A percentile compares a stretch with the other conserved stretches of the same genome.
phyloP scores from a whole-genome alignment of 306 rosid genomes.

The Fragaria vesca region DNA sequence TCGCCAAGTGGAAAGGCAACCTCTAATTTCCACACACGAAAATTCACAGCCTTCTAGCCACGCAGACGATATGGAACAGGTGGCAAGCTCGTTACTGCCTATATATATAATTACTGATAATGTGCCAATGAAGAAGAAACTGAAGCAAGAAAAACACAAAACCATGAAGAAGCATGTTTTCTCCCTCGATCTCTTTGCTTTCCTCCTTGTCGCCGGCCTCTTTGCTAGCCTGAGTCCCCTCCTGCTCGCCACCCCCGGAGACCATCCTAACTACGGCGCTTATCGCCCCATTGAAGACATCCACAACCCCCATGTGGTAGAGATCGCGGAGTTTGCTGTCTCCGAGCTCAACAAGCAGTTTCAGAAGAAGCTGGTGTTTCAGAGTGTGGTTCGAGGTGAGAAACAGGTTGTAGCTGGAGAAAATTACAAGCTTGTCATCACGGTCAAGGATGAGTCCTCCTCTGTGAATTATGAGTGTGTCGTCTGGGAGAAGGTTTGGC shows the following conservation, averaged over 20 bases:
- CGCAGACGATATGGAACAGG: background rate
- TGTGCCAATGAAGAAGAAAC: background rate
- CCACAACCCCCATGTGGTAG: background rate
- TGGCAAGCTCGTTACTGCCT: background rate
- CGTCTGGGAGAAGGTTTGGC: slow-evolving; percentile 8
- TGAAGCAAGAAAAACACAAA: background rate
- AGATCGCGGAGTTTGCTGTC: slow-evolving; percentile 11
- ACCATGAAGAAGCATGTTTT: background rate
- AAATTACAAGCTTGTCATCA: slow-evolving; percentile 6
- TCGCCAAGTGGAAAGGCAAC: background rate
- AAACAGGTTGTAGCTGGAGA: background rate
- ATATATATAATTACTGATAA: background rate
- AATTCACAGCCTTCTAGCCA: background rate
- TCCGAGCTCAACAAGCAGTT: slow-evolving; percentile 9
- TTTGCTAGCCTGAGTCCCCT: background rate
- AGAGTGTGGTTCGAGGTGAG: slow-evolving; percentile 9
- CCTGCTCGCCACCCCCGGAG: background rate
- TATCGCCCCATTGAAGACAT: background rate
- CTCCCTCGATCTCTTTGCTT: background rate
- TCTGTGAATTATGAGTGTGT: slow-evolving; percentile 1
- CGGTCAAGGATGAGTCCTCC: background rate
- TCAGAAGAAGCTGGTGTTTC: background rate
- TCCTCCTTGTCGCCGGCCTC: background rate
- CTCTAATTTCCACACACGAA: background rate
- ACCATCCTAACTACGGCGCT: background rate